phyloP scores from a whole-genome alignment of 768 basidiomycete species.

The Cystofilobasidium capitatum region DNA sequence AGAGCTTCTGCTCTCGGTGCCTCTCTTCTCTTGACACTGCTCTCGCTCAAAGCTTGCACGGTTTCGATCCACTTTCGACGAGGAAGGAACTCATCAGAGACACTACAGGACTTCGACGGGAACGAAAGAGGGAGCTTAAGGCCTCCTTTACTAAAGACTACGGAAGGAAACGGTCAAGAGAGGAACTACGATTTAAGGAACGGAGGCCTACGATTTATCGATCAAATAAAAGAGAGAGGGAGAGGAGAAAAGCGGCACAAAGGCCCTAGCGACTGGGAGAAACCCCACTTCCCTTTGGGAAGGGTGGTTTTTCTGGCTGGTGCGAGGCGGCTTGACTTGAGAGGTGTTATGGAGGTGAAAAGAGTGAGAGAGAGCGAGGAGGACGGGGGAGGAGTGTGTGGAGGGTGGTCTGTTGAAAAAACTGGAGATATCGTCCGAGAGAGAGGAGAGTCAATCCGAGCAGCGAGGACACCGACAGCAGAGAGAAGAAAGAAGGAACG shows the following conservation, averaged over 20 bases:
- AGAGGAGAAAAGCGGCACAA: conserved; percentile 8
- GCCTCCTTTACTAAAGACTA: not conserved
- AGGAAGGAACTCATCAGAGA: no score
- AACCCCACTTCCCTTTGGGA: not conserved
- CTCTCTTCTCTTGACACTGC: no score
- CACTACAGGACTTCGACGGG: no score
- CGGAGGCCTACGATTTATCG: not conserved
- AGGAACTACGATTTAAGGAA: not conserved
- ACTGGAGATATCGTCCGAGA: not conserved
- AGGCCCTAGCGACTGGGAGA: conserved; percentile 23
- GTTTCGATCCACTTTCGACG: no score
- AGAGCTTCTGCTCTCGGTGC: no score
- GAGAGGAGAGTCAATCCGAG: not conserved
- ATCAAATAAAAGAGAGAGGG: not conserved
- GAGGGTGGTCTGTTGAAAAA: not conserved
- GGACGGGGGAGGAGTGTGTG: not conserved
- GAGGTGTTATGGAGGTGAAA: not conserved
- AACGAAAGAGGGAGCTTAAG: no score
- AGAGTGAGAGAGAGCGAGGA: not conserved
- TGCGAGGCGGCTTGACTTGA: conserved; percentile 1
- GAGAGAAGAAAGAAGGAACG: not conserved
- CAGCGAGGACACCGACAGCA: not conserved
- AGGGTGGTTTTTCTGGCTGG: not conserved
- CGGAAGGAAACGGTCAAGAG: not conserved
- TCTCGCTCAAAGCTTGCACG: no score